Evolutionary conservation across 169 alveolate species (phyloP).

Genomic region (Haemoproteus tartakovskyi): DNA sequence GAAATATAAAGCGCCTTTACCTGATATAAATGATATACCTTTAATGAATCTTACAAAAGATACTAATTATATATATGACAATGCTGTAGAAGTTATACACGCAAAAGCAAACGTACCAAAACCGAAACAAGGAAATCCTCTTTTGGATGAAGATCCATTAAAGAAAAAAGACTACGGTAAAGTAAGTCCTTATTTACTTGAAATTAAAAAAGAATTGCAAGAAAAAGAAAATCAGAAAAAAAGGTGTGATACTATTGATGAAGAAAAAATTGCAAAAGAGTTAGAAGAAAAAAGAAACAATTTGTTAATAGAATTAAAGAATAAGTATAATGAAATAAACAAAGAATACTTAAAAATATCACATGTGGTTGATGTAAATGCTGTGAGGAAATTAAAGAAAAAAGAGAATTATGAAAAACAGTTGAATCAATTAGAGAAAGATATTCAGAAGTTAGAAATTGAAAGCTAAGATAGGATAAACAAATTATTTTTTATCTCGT

Average conservation of each 20-base stretch:
- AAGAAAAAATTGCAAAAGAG: slow-evolving; percentile 46
- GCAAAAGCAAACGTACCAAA: slow-evolving; percentile 33
- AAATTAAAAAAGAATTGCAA: slow-evolving; percentile 42
- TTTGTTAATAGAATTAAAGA: slow-evolving; percentile 30
- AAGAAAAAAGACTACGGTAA: slow-evolving; percentile 57
- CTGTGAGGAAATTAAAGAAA: slow-evolving; percentile 60
- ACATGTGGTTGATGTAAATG: slow-evolving; percentile 58
- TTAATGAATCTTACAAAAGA: slow-evolving; percentile 53
- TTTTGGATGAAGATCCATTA: slow-evolving; percentile 49
- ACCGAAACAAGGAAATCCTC: slow-evolving; percentile 20
- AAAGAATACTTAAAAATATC: slow-evolving; percentile 61
- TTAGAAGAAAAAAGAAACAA: slow-evolving; percentile 19
- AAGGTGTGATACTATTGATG: slow-evolving; percentile 61
- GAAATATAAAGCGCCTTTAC: slow-evolving; percentile 55
- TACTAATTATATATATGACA: slow-evolving; percentile 57
- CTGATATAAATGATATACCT: slow-evolving; percentile 54
- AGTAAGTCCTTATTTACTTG: slow-evolving; percentile 45
- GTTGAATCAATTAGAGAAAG: slow-evolving; percentile 52
- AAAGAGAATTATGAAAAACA: slow-evolving; percentile 59
- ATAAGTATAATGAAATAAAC: slow-evolving; percentile 63
- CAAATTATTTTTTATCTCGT: background rate
- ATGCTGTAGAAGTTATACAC: slow-evolving; percentile 60
- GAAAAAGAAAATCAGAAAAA: slow-evolving; percentile 64
- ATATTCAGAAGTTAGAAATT: slow-evolving; percentile 49
- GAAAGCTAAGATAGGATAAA: background rate